These are phyloP conservation scores for Echium plantagineum DNA, from an alignment of 257 asterid species.

Conservation along the genomic window DNA sequence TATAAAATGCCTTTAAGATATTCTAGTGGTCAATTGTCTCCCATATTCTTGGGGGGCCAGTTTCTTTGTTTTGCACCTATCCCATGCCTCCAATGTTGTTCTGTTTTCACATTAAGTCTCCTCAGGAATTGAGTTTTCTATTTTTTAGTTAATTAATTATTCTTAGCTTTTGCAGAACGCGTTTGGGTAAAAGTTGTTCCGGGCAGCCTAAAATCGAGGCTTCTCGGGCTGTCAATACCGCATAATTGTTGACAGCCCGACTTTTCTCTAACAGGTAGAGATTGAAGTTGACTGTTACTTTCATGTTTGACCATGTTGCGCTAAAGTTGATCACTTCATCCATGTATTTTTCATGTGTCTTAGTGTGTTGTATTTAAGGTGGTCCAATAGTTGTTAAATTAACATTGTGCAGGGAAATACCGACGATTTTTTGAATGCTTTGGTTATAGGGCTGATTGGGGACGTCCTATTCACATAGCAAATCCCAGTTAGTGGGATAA, in stretches of 20 bases:
- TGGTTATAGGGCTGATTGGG: too few relatives aligned
- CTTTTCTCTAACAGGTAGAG: constrained; percentile 12
- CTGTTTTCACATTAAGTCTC: neutral
- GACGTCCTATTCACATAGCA: neutral
- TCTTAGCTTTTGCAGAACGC: constrained; percentile 12
- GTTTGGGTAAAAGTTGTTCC: neutral
- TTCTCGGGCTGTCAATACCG: constrained; percentile 28
- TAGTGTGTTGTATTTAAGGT: constrained; percentile 9
- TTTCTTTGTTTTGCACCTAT: neutral
- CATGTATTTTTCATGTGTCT: constrained; percentile 7
- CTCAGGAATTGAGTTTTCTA: neutral
- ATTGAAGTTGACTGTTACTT: neutral
- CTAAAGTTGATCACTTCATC: neutral
- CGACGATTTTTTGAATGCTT: neutral
- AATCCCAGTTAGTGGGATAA: too few relatives aligned
- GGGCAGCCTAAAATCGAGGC: neutral
- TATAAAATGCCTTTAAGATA: neutral
- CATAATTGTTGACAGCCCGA: constrained; percentile 28
- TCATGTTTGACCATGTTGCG: neutral
- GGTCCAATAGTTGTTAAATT: neutral
- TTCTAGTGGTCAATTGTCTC: neutral
- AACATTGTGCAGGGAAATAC: too few relatives aligned
- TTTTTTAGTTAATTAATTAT: neutral
- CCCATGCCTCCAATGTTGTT: neutral
- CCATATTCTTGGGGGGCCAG: neutral